Base-by-base conservation (phyloP, 306 rosid genomes). In the Cajanus cajan region DNA sequence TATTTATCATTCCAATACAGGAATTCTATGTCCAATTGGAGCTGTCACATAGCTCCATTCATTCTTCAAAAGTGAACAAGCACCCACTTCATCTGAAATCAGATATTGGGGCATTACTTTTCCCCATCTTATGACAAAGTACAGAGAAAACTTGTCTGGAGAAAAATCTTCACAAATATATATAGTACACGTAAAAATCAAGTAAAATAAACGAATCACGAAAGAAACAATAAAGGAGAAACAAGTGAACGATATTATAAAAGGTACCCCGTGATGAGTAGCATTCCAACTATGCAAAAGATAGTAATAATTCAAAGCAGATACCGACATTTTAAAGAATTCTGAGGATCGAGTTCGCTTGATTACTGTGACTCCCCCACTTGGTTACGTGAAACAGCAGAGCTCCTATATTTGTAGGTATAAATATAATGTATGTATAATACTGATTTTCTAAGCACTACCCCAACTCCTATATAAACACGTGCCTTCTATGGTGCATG, bases 191-290 rank as follows among this genome's bases (percentile, higher is more conserved):
- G 68, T 61, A 12, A 66, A n/a, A 73, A 37, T 72, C 25, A 73
- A 1, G 39, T 40, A 18, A 83, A n/a, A 15, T 47, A 61, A 83
- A 54, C 33, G 13, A 69, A 71, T 63, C 62, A 28, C 61, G 15
- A 31, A 68, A 28, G 19, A 68, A 43, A 39, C 25, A 8, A 50
- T 1, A 36, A 50, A 48, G 22, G 51, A 36, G 25, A 73, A 67
- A 68, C 72, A 67, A 68, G 62, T 31, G 61, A 59, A 67, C 18
- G 16, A 73, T 77, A 63, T 44, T 39, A 52, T 68, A 77, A 87
- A 87, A 87, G 90, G 83, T 52, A 82, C 52, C 62, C 88, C 87
- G 82, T 81, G 79, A 84, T 47, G 79, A 68, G 83, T 72, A 73
- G 71, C 67, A 64, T 47, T 87, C 88, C 88, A 82, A 85, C 82